phyloP scores from a whole-genome alignment of 2,329 filamentous ascomycete species.

The Fusarium luffae region DNA sequence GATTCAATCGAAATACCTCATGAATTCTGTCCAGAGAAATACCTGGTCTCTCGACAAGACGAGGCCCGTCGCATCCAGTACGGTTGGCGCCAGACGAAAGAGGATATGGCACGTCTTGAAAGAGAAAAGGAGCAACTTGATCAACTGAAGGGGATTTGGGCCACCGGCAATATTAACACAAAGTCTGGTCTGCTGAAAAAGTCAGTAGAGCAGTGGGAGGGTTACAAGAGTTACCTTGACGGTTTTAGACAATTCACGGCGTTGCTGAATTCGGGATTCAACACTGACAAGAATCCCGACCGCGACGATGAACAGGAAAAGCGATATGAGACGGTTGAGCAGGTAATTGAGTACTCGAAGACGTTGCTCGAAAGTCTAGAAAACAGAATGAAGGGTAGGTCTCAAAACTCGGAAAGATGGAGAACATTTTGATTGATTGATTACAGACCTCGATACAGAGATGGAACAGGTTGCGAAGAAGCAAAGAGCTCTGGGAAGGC shows the following conservation, averaged over 20 bases:
- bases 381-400: constrained; percentile 50
- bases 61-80: constrained; percentile 59
- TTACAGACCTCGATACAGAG: constrained; percentile 47
- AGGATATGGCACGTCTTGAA: constrained; percentile 39
- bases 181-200: constrained; percentile 49
- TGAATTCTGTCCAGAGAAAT: constrained; percentile 66
- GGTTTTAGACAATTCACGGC: constrained; percentile 50
- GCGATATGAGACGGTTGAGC: constrained; percentile 47
- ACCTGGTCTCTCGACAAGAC: constrained; percentile 57
- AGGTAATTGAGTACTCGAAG: constrained; percentile 50
- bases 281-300: constrained; percentile 52
- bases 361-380: constrained; percentile 51
- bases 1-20: constrained; percentile 62
- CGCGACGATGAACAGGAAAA: constrained; percentile 50
- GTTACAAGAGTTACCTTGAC: constrained; percentile 52
- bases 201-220: constrained; percentile 48
- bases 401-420: not conserved
- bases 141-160: constrained; percentile 46
- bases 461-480: constrained; percentile 49
- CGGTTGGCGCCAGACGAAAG: constrained; percentile 50
- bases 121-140: constrained; percentile 44
- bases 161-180: constrained; percentile 38
- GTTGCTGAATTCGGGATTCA: constrained; percentile 54
- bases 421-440: constrained; percentile 21
- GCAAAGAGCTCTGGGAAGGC: constrained; percentile 52